Percentiles rank a stretch among this genome's conserved stretches.
phyloP scores from a whole-genome alignment of 139 green algal species.

The Closterium sp. region DNA sequence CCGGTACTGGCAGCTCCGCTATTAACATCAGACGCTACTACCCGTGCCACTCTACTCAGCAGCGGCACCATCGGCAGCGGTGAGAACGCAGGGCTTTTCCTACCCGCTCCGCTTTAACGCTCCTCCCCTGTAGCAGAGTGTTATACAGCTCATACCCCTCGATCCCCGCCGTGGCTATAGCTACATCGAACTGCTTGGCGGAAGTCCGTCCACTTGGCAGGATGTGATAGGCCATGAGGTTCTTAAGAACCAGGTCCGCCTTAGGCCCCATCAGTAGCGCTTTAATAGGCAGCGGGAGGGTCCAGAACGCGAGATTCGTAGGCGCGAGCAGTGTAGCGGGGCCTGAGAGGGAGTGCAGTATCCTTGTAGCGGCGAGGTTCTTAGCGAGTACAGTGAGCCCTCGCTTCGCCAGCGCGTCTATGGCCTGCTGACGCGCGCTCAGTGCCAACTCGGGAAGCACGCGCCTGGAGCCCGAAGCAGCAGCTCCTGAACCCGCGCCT shows the following conservation, averaged over 20 bases:
- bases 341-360: not conserved
- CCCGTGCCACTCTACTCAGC: not conserved
- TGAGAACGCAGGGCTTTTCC: not conserved
- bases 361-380: not conserved
- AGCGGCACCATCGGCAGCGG: not conserved
- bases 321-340: not conserved
- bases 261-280: not conserved
- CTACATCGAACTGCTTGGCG: not conserved
- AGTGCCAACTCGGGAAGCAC: not conserved
- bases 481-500: not conserved
- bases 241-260: not conserved
- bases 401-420: not conserved
- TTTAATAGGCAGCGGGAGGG: not conserved
- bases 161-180: not conserved
- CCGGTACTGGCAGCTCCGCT: not conserved
- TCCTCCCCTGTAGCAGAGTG: not conserved
- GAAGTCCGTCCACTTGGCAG: not conserved
- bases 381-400: not conserved
- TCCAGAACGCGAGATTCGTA: not conserved
- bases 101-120: not conserved
- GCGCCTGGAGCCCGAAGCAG: not conserved
- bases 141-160: not conserved
- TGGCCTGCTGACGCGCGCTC: not conserved
- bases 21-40: not conserved
- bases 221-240: not conserved